Evolutionary conservation across 306 rosid species (phyloP).

Genomic region (Malus sieversii): DNA sequence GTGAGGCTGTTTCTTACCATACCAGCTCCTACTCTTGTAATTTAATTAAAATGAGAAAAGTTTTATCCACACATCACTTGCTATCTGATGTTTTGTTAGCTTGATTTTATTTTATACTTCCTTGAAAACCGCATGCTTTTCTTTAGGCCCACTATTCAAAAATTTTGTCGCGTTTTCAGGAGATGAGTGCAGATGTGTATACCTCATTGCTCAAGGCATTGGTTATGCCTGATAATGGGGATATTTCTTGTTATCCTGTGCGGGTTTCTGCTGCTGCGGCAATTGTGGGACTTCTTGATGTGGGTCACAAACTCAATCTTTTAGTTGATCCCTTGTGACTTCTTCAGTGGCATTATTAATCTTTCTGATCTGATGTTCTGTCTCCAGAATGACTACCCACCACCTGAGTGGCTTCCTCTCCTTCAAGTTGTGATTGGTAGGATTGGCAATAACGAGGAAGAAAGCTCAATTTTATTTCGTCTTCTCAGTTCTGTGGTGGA

Average conservation of each 20-base stretch:
- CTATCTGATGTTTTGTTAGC: not conserved
- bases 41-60: not conserved
- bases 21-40: slow-evolving; percentile 10
- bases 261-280: slow-evolving; percentile 92
- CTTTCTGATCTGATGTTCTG: slow-evolving; percentile 19
- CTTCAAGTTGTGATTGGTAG: slow-evolving; percentile 64
- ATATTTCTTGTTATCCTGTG: slow-evolving; percentile 72
- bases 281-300: slow-evolving; percentile 68
- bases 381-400: slow-evolving; percentile 77
- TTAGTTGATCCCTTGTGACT: slow-evolving; percentile 7
- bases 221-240: slow-evolving; percentile 52
- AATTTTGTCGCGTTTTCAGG: slow-evolving; percentile 41
- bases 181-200: slow-evolving; percentile 65
- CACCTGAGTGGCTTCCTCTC: slow-evolving; percentile 87
- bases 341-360: slow-evolving; percentile 9
- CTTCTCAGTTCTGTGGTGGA: slow-evolving; percentile 78
- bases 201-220: slow-evolving; percentile 67
- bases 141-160: not conserved
- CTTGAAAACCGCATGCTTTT: not conserved
- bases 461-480: slow-evolving; percentile 60
- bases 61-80: not conserved
- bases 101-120: not conserved
- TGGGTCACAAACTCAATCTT: slow-evolving; percentile 30
- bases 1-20: slow-evolving; percentile 38
- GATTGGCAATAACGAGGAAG: slow-evolving; percentile 56